Percentiles rank a stretch among this genome's conserved stretches.
phyloP scores from a whole-genome alignment of 2,329 filamentous ascomycete species.

The Zymoseptoria passerinii region DNA sequence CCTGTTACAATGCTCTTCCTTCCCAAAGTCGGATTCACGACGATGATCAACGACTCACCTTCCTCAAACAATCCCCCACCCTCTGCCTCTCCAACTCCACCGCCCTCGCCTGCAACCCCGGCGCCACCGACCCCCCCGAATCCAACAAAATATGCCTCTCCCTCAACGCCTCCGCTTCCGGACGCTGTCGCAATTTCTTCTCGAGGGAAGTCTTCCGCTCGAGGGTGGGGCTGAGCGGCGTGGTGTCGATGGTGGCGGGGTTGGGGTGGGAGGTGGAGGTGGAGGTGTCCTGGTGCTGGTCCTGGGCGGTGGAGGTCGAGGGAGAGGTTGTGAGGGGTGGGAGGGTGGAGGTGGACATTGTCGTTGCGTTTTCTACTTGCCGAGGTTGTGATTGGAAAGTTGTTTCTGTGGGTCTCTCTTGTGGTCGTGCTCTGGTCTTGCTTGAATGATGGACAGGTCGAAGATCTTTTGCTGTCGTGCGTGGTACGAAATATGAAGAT shows the following conservation, averaged over 20 bases:
- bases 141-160: slow-evolving; percentile 56
- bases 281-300: not conserved
- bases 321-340: not conserved
- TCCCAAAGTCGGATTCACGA: not conserved
- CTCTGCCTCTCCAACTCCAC: slow-evolving; percentile 57
- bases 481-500: too few species aligned
- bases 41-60: slow-evolving; percentile 26
- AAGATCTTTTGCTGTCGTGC: too few species aligned
- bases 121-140: slow-evolving; percentile 58
- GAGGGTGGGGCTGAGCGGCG: slow-evolving; percentile 6
- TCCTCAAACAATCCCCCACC: slow-evolving; percentile 52
- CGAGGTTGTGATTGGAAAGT: too few species aligned
- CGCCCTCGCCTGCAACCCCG: slow-evolving; percentile 55
- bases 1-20: too few species aligned
- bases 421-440: too few species aligned
- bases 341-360: not conserved
- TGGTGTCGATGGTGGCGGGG: slow-evolving; percentile 8
- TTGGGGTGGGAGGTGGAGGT: not conserved
- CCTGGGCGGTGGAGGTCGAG: not conserved
- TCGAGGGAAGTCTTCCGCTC: slow-evolving; percentile 15
- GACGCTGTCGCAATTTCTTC: slow-evolving; percentile 36
- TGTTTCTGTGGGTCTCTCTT: too few species aligned
- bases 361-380: too few species aligned
- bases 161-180: slow-evolving; percentile 51
- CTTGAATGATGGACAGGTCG: too few species aligned